These are phyloP conservation scores for Barnettozyma vustinii DNA, from an alignment of 805 yeast genomes.

Conservation along the genomic window DNA sequence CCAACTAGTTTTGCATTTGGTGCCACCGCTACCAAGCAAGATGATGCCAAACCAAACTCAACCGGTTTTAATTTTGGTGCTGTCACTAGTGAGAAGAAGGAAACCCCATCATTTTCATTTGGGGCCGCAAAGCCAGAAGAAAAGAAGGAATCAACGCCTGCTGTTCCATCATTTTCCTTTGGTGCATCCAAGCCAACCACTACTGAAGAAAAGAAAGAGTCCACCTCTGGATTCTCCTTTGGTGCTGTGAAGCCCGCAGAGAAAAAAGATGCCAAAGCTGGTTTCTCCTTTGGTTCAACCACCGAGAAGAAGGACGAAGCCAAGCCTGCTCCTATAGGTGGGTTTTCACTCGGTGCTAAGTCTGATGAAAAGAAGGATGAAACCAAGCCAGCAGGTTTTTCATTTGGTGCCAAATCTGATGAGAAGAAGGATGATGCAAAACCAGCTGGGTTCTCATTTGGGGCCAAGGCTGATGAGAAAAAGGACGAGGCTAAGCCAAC, in stretches of 20 bases:
- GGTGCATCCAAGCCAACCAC: constrained; percentile 10
- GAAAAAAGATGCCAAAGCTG: constrained; percentile 12
- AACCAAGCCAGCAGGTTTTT: constrained; percentile 10
- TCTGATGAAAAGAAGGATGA: constrained; percentile 14
- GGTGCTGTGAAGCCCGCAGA: constrained; percentile 20
- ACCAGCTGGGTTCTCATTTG: constrained; percentile 13
- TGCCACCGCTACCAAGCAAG: constrained; percentile 8
- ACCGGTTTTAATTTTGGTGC: constrained; percentile 17
- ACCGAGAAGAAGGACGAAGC: constrained; percentile 14
- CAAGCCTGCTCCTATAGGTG: constrained; percentile 2
- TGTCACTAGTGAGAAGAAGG: background rate
- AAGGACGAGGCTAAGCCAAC: constrained; percentile 8
- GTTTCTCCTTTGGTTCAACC: constrained; percentile 24
- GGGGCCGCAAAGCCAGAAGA: constrained; percentile 3
- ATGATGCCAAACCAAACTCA: constrained; percentile 19
- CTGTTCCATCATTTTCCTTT: constrained; percentile 15
- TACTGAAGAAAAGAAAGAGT: constrained; percentile 16
- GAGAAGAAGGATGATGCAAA: constrained; percentile 10
- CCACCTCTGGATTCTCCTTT: constrained; percentile 13
- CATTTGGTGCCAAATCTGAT: constrained; percentile 16
- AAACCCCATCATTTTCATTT: background rate
- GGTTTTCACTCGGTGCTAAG: constrained; percentile 24
- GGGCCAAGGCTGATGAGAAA: constrained; percentile 14
- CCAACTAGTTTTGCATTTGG: background rate
- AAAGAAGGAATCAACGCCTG: constrained; percentile 11